Evolutionary conservation across 179 eudicot species (phyloP), one percentile per base, ranked within the genome.

Genomic region (Carnegiea gigantea): DNA sequence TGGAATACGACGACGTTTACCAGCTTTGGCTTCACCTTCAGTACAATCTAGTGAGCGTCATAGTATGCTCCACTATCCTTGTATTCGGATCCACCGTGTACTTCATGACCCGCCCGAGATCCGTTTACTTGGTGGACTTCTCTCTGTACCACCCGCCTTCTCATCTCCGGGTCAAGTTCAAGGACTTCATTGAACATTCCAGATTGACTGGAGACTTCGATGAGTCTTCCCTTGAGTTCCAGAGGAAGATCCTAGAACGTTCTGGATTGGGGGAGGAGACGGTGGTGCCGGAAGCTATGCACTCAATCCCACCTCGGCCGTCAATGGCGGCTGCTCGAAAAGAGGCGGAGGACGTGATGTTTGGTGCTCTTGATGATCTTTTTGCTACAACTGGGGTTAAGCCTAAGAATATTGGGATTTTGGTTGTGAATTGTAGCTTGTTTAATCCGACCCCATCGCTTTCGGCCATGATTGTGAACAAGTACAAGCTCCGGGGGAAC

Each of bases 191-290:
- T 54, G 82, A 89, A 5, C 93, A 86, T 23, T 83, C 90, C 6
- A 70, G 90, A 44, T 73, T 87, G 21, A 86, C 83, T 10, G 95
- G 94, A 0, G 87, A 83, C 60, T 93, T 90, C 75, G 86, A 92
- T 53, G 94, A 91, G 13, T 83, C 92, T 3, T 83, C 94, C 1
- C 68, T 93, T 0, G 98, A 92, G 73, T 93, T 93, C 74, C 95
- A 92, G 67, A 80, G 90, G 49, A 93, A 90, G 87, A 91, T 92
- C 33, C 80, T 93, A 1, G 90, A 88, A 77, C 82, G 95, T 44
- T 91, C 93, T 1, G 95, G 97, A 0, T 83, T 92, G 48, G 95
- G 97, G 0, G 92, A 93, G n/a, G 90, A 91, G 18, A 93, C 98
- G 1, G 90, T 90, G 5, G 86, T 90, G 0, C 95, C 98, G 0